A percentile compares a stretch with the other conserved stretches of the same genome.
phyloP scores from a whole-genome alignment of 2,329 filamentous ascomycete genomes.

The Aureobasidium sp. region DNA sequence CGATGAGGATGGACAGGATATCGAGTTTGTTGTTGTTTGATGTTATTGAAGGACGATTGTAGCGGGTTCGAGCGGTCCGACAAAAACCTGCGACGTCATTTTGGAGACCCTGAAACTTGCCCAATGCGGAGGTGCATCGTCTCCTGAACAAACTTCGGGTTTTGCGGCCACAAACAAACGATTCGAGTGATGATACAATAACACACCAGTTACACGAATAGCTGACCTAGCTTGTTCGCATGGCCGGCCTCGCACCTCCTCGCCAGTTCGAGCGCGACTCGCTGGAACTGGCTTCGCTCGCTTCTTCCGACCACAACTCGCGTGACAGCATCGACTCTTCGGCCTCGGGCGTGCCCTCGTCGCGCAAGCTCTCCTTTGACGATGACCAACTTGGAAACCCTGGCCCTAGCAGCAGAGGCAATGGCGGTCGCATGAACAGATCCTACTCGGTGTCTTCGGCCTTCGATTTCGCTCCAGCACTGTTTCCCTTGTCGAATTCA shows the following conservation, averaged over 20 bases:
- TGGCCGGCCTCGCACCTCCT: constrained; percentile 12
- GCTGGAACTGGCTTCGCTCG: constrained; percentile 89
- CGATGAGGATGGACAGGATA: neutral
- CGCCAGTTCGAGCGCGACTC: constrained; percentile 59
- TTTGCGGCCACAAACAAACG: neutral
- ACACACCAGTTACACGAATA: neutral
- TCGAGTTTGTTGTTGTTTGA: neutral
- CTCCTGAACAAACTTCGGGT: constrained; percentile 7
- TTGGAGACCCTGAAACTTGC: neutral
- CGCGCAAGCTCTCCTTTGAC: constrained; percentile 79
- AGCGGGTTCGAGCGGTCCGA: neutral
- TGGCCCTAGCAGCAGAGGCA: constrained; percentile 26
- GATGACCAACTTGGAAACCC: constrained; percentile 58
- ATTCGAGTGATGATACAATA: constrained; percentile 2
- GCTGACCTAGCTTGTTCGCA: neutral
- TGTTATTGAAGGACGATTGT: neutral
- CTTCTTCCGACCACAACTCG: constrained; percentile 63
- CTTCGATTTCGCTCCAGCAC: constrained; percentile 88
- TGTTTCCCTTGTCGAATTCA: constrained; percentile 84
- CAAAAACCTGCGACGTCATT: neutral
- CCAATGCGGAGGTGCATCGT: neutral
- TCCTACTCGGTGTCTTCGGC: constrained; percentile 86
- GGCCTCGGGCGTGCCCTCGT: constrained; percentile 82
- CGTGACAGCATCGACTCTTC: constrained; percentile 64
- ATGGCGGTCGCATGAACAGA: constrained; percentile 37